Conservation (phyloP, 1,139 yeast species). For the Pichia sp. region DNA sequence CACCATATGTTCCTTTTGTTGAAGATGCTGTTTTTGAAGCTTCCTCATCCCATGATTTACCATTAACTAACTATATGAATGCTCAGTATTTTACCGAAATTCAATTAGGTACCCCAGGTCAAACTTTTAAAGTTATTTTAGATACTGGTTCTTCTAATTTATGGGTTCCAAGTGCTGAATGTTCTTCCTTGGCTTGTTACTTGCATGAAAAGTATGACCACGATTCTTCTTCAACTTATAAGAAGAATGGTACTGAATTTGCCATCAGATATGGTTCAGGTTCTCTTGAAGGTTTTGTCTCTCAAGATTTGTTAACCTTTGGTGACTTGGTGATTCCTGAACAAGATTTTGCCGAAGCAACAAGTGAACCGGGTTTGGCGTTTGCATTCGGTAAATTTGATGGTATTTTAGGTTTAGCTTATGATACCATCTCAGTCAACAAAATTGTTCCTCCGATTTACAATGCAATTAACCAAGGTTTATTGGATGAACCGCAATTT, state of each 20-base stretch:
- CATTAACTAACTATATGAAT: constrained; percentile 84
- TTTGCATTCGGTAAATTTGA: constrained; percentile 98
- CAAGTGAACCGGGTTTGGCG: constrained; percentile 94
- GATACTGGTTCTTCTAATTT: constrained; percentile 95
- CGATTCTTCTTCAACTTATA: constrained; percentile 67
- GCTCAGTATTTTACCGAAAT: constrained; percentile 94
- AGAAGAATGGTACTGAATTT: constrained; percentile 79
- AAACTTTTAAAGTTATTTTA: constrained; percentile 78
- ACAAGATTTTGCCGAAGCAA: constrained; percentile 95
- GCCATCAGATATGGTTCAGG: constrained; percentile 90
- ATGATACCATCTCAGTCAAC: constrained; percentile 83
- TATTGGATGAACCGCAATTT: constrained; percentile 77
- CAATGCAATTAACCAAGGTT: constrained; percentile 75
- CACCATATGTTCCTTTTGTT: constrained; percentile 42
- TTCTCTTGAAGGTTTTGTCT: constrained; percentile 81
- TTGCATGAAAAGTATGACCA: constrained; percentile 88
- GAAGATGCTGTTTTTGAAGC: constrained; percentile 17
- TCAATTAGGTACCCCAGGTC: constrained; percentile 87
- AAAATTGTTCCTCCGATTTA: constrained; percentile 88
- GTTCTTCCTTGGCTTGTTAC: constrained; percentile 91
- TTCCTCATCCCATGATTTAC: constrained; percentile 57
- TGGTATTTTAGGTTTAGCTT: constrained; percentile 92
- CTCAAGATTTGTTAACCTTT: constrained; percentile 70
- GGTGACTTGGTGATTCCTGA: constrained; percentile 81
- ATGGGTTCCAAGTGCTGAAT: constrained; percentile 90